Conservation (phyloP, 2,329 filamentous ascomycete species). For the Davidsoniella eucalypti region DNA sequence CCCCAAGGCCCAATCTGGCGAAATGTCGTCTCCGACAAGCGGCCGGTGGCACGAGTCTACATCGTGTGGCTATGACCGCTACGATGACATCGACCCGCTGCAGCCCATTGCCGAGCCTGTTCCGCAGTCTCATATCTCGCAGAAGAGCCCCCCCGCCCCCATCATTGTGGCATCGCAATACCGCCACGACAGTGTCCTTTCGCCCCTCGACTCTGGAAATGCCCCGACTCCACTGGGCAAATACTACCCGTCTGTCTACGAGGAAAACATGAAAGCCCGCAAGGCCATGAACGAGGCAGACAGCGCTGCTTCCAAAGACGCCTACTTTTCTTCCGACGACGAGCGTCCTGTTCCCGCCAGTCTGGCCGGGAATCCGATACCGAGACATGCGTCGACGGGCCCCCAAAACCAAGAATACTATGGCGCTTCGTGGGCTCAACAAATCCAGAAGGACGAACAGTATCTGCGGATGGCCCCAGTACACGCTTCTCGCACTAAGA, state of each 20-base stretch:
- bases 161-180: neutral
- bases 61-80: neutral
- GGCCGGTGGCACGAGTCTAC: neutral
- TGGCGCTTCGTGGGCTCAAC: too few species aligned
- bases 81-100: conserved; percentile 10
- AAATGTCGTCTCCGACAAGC: neutral
- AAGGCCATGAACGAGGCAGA: neutral
- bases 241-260: conserved; percentile 48
- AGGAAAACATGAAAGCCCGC: conserved; percentile 21
- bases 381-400: neutral
- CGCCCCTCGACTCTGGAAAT: neutral
- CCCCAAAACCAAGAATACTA: neutral
- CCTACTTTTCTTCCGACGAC: conserved; percentile 11
- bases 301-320: neutral
- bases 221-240: conserved; percentile 29
- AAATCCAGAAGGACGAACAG: too few species aligned
- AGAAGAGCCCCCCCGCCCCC: neutral
- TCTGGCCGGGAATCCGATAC: neutral
- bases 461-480: neutral
- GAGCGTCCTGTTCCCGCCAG: neutral
- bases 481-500: neutral
- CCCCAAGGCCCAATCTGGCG: neutral
- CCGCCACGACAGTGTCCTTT: neutral
- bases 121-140: neutral
- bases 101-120: conserved; percentile 21